Percentiles rank a stretch among this genome's conserved stretches.
Evolutionary conservation across 148 eudicot species (phyloP).

Genomic region (Rhododendron molle): DNA sequence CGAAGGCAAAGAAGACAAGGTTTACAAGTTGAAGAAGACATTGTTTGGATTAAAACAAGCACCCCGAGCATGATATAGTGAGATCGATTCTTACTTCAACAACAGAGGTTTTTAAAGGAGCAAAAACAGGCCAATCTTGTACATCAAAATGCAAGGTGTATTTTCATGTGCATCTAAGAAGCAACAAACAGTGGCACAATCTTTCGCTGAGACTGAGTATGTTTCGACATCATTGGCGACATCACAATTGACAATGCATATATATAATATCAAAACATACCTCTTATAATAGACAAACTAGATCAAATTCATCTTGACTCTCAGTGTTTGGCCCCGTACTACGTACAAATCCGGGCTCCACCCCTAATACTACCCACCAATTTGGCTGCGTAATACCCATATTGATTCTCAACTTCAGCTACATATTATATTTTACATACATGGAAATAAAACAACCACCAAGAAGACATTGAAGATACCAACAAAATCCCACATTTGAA

Average conservation of each 20-base stretch:
- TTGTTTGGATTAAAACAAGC: not conserved
- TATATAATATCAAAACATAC: no score
- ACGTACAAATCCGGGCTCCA: not conserved
- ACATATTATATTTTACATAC: not conserved
- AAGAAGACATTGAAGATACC: not conserved
- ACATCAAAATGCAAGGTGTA: not conserved
- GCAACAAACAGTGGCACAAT: no score
- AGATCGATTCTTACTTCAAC: not conserved
- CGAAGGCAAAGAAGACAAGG: not conserved
- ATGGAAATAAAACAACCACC: not conserved
- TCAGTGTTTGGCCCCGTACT: no score
- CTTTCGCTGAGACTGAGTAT: no score
- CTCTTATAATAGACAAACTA: not conserved
- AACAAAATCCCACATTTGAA: not conserved
- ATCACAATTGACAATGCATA: not conserved
- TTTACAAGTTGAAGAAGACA: not conserved
- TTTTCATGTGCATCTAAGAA: no score
- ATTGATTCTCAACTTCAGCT: not conserved
- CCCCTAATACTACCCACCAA: not conserved
- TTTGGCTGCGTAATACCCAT: not conserved
- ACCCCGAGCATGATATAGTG: not conserved
- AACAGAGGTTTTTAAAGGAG: not conserved
- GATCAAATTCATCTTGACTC: not conserved
- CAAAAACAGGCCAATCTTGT: not conserved
- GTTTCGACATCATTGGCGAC: not conserved